Conservation (phyloP, 805 yeast species). For the Candida anglica region DNA sequence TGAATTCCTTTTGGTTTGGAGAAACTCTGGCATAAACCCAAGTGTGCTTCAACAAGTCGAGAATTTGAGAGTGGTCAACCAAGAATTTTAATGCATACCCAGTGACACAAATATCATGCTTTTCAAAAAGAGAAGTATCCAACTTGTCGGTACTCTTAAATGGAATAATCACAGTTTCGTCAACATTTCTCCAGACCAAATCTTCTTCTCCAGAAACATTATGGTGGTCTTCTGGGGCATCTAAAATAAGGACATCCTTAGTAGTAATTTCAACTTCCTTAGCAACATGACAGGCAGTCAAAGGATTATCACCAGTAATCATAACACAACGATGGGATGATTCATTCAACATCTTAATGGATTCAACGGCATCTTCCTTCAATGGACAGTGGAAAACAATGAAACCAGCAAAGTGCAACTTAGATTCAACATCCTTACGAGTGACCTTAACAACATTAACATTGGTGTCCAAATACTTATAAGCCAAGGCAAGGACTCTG, state of each 20-base stretch:
- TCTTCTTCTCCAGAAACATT: constrained; percentile 42
- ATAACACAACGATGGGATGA: constrained; percentile 93
- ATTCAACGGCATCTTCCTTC: constrained; percentile 87
- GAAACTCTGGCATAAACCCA: constrained; percentile 99
- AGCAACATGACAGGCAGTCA: constrained; percentile 98
- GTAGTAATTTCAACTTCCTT: constrained; percentile 85
- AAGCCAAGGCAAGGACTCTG: constrained; percentile 93
- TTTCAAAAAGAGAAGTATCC: constrained; percentile 52
- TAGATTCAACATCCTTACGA: constrained; percentile 74
- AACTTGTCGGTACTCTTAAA: constrained; percentile 57
- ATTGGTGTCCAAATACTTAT: constrained; percentile 59
- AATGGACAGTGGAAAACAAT: constrained; percentile 96
- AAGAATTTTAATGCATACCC: constrained; percentile 81
- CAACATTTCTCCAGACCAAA: constrained; percentile 81
- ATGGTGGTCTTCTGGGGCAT: constrained; percentile 72
- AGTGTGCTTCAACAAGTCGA: constrained; percentile 74
- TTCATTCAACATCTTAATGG: constrained; percentile 88
- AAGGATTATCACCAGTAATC: constrained; percentile 99
- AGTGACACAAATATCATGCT: constrained; percentile 84
- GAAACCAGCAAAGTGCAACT: constrained; percentile 82
- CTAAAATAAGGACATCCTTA: constrained; percentile 80
- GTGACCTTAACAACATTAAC: constrained; percentile 51
- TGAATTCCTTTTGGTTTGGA: constrained; percentile 91
- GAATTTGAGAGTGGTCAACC: constrained; percentile 63
- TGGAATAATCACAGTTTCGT: constrained; percentile 69